Conservation (phyloP, 495 filamentous ascomycete species). For the Neurospora pannonica region DNA sequence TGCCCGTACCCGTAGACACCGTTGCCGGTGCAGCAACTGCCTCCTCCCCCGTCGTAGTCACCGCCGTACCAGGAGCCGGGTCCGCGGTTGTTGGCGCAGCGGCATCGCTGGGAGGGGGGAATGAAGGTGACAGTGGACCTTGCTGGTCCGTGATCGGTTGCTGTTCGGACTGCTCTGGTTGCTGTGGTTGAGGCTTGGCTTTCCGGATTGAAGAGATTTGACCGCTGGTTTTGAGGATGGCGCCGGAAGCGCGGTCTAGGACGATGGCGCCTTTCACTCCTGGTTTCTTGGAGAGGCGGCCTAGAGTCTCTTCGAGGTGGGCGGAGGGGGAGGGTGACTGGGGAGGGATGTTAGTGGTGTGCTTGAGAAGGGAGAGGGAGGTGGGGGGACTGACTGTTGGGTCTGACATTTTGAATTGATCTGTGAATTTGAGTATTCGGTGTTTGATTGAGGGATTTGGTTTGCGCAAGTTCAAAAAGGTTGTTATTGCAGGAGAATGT, state of each 20-base stretch:
- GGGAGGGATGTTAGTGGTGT: not conserved
- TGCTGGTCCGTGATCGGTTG: not conserved
- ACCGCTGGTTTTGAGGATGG: conserved; percentile 53
- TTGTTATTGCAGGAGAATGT: not conserved
- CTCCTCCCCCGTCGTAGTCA: not conserved
- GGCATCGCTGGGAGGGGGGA: conserved; percentile 15
- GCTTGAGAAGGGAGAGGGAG: not conserved
- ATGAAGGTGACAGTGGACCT: not conserved
- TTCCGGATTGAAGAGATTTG: conserved; percentile 40
- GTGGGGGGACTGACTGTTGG: not conserved
- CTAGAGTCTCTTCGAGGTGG: conserved; percentile 42
- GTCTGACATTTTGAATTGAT: not conserved
- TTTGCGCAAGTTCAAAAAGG: not conserved
- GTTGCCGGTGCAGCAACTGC: conserved; percentile 3
- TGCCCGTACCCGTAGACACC: conserved; percentile 1
- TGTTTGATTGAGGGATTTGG: not conserved
- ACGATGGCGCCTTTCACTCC: conserved; percentile 57
- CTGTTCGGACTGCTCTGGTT: not conserved
- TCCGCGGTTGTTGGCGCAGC: conserved; percentile 7
- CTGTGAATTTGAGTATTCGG: not conserved
- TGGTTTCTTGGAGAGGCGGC: conserved; percentile 52
- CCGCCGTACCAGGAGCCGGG: not conserved
- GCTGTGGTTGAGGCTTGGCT: conserved; percentile 13
- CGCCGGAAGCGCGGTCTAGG: conserved; percentile 48
- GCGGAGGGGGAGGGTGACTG: conserved; percentile 11